phyloP scores from a whole-genome alignment of 345 rosid genomes.

The Adansonia digitata region DNA sequence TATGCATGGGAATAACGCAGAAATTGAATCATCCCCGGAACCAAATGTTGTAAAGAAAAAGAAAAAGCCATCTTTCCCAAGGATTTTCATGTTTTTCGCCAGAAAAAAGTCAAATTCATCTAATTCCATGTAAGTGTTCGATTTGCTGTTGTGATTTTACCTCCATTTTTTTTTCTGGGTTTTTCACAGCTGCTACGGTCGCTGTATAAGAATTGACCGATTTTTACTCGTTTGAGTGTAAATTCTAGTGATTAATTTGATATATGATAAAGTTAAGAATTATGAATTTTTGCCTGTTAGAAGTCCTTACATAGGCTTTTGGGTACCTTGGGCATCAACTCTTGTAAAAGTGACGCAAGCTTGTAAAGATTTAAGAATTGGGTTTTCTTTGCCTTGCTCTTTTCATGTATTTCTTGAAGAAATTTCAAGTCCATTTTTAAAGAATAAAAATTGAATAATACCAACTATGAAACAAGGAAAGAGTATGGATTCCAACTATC shows the following conservation, averaged over 20 bases:
- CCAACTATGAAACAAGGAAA: no score
- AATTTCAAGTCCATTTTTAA: no score
- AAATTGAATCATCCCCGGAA: constrained; percentile 30
- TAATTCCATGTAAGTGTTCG: constrained; percentile 21
- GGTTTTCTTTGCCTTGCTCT: not conserved
- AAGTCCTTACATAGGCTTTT: constrained; percentile 18
- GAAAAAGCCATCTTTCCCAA: constrained; percentile 71
- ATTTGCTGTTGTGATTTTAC: constrained; percentile 16
- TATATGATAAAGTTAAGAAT: constrained; percentile 26
- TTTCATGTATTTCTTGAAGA: no score
- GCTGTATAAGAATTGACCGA: constrained; percentile 7
- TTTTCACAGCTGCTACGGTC: not conserved
- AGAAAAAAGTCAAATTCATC: constrained; percentile 46
- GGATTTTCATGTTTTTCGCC: constrained; percentile 57
- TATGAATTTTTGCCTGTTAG: constrained; percentile 6
- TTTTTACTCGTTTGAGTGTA: constrained; percentile 21
- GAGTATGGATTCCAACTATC: no score
- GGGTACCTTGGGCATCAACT: not conserved
- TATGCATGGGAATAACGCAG: constrained; percentile 21
- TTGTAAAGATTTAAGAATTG: constrained; percentile 20
- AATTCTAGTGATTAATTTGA: constrained; percentile 26
- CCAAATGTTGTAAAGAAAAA: constrained; percentile 49
- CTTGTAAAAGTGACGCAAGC: constrained; percentile 13
- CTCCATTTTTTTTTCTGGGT: constrained; percentile 3
- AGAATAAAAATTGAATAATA: no score